Evolutionary conservation across 192 early-diverging fungal genomes (phyloP).

Genomic region (Podila horticola): DNA sequence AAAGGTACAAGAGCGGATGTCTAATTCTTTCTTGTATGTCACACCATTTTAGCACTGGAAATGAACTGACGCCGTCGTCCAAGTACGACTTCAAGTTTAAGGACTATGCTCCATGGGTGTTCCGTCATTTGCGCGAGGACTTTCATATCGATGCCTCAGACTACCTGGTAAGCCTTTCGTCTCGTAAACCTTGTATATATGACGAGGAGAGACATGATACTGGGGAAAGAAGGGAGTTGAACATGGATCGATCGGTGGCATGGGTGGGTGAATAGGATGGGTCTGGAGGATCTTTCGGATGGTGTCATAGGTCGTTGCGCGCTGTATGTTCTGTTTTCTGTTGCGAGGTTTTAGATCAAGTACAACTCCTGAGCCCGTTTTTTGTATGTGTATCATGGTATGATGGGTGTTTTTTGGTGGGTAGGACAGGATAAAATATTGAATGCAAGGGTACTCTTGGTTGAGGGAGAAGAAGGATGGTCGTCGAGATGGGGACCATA

Average conservation of each 20-base stretch:
- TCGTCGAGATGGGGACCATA: no score
- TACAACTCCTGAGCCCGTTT: neutral
- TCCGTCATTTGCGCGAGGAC: slow-evolving; percentile 86
- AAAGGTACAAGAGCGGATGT: neutral
- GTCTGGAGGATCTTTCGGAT: no score
- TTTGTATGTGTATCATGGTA: neutral
- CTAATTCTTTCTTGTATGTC: neutral
- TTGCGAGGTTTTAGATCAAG: neutral
- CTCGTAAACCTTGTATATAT: no score
- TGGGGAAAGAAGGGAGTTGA: no score
- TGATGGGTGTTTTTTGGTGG: neutral
- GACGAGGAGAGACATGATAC: no score
- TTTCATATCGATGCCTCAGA: slow-evolving; percentile 93
- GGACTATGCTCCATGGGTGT: slow-evolving; percentile 98
- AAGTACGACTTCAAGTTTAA: slow-evolving; percentile 99
- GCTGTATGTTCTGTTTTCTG: slow-evolving; percentile 8
- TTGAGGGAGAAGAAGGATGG: no score
- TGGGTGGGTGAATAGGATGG: no score
- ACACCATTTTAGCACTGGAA: slow-evolving; percentile 72
- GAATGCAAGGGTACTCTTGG: no score
- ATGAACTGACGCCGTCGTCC: slow-evolving; percentile 94
- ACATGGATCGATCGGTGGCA: no score
- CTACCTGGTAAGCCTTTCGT: slow-evolving; percentile 75
- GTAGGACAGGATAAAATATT: neutral
- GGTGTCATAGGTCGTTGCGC: no score